These are phyloP conservation scores for Diaporthe vexans DNA, from an alignment of 2,329 filamentous ascomycete genomes.

Conservation along the genomic window DNA sequence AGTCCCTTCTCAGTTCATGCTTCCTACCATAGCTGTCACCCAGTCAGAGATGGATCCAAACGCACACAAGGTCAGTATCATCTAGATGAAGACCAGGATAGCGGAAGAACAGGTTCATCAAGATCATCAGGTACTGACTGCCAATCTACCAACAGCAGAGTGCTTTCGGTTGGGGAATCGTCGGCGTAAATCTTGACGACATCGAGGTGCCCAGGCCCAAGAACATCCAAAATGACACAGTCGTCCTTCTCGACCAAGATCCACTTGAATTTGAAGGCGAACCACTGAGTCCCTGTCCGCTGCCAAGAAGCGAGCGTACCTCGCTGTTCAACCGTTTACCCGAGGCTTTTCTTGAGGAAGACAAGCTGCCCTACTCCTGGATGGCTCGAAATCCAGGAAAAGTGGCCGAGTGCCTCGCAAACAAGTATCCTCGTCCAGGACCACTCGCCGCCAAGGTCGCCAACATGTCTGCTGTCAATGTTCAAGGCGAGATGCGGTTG, in stretches of 20 bases:
- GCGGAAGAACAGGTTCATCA: too few relatives aligned
- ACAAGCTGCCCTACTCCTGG: constrained; percentile 27
- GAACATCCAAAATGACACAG: background rate
- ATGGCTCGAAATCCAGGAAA: constrained; percentile 26
- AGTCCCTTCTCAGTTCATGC: background rate
- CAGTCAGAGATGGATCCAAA: background rate
- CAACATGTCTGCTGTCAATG: background rate
- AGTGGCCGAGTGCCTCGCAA: background rate
- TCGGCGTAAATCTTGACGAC: background rate
- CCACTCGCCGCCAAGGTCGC: background rate
- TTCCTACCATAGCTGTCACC: too few relatives aligned
- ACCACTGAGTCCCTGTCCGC: background rate
- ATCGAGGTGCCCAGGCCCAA: background rate
- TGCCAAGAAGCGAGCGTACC: background rate
- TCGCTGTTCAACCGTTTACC: constrained; percentile 8
- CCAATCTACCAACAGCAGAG: background rate
- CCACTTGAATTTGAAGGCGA: background rate
- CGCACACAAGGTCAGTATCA: background rate
- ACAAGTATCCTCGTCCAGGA: background rate
- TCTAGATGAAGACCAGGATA: background rate
- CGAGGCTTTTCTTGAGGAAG: background rate
- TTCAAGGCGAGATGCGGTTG: constrained; percentile 1
- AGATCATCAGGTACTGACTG: background rate
- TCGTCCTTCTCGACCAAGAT: background rate
- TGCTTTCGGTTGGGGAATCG: background rate